Conservation (phyloP, 2,329 filamentous ascomycete genomes). For the Emericellopsis atlantica region DNA sequence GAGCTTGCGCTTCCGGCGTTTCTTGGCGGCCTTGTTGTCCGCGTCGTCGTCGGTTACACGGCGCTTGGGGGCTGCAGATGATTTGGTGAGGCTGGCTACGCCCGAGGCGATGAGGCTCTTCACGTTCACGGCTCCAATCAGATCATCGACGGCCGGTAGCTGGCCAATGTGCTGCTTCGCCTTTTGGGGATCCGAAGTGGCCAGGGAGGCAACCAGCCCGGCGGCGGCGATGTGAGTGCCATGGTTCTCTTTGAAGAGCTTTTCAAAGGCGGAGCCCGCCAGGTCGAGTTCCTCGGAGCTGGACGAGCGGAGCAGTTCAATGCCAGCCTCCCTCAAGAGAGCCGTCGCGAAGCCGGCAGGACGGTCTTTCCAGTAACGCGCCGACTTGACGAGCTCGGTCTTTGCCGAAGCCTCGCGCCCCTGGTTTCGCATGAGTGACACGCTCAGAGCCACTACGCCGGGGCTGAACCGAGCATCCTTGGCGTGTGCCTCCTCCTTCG, state of each 20-base stretch:
- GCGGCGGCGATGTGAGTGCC: slow-evolving; percentile 60
- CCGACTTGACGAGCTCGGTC: slow-evolving; percentile 64
- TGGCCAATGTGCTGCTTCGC: slow-evolving; percentile 39
- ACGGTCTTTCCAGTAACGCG: slow-evolving; percentile 65
- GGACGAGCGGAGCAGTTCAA: slow-evolving; percentile 66
- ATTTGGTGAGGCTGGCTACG: slow-evolving; percentile 31
- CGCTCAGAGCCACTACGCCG: slow-evolving; percentile 67
- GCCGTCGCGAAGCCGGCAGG: slow-evolving; percentile 33
- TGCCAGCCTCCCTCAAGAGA: slow-evolving; percentile 70
- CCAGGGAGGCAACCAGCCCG: slow-evolving; percentile 76
- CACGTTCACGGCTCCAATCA: slow-evolving; percentile 49
- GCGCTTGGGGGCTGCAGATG: slow-evolving; percentile 34
- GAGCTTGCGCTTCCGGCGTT: slow-evolving; percentile 48
- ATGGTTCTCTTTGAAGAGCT: slow-evolving; percentile 53
- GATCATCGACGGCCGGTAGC: slow-evolving; percentile 48
- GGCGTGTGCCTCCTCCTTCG: slow-evolving; percentile 39
- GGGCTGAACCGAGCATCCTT: slow-evolving; percentile 69
- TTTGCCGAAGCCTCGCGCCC: slow-evolving; percentile 62
- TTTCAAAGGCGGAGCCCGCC: slow-evolving; percentile 69
- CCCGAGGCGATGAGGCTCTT: slow-evolving; percentile 53
- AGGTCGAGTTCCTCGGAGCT: slow-evolving; percentile 52
- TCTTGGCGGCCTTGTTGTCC: slow-evolving; percentile 32
- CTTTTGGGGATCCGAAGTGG: slow-evolving; percentile 44
- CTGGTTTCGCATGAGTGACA: slow-evolving; percentile 67
- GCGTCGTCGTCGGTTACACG: slow-evolving; percentile 18